Evolutionary conservation across 2,329 filamentous ascomycete genomes (phyloP), one percentile per base, ranked within the genome.

Genomic region (Botrytis byssoidea): DNA sequence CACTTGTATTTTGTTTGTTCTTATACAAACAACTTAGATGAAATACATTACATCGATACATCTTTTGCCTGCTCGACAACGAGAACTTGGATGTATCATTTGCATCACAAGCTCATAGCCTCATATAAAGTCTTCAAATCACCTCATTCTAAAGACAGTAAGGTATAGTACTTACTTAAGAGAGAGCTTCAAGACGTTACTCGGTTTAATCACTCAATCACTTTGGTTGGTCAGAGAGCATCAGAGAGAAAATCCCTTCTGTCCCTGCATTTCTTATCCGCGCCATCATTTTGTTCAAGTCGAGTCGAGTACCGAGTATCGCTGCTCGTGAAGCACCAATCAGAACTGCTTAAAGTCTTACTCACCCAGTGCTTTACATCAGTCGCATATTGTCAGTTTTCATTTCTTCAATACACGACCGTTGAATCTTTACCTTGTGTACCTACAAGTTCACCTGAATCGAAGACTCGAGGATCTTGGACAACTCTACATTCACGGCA

Each of bases 221-320:
- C 61, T 72, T 57, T 72, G 46, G 60, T 66, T 72, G 61, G 37
- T 20, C 32, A 20, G 16, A 57, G 60, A 67, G 60, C 37, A 72
- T 40, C 25, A 46, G 8, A 67, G 25, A 59, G 51, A 51, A 40
- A 46, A 67, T 48, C 9, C 25, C n/a, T 67, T 63, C 66, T 51
- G 61, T 72, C 61, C 63, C 70, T 66, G 59, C 70, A 63, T 72
- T 55, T 42, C 63, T 72, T 69, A 69, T 72, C 63, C 46, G 63
- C 71, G 48, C 51, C 63, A 32, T 60, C 35, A 42, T 65, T 60
- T 72, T 59, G 29, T 29, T 63, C 71, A 51, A 67, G 46, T 48
- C 57, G 44, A 67, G 46, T 48, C 57, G 44, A 72, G 71, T 72
- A 72, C 63, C 71, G 51, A 72, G 65, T 32, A 51, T 72, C 55